Percentiles rank a stretch among this genome's conserved stretches.
phyloP scores from a whole-genome alignment of 2,329 filamentous ascomycete species.

The Ceratocystis colombiana region DNA sequence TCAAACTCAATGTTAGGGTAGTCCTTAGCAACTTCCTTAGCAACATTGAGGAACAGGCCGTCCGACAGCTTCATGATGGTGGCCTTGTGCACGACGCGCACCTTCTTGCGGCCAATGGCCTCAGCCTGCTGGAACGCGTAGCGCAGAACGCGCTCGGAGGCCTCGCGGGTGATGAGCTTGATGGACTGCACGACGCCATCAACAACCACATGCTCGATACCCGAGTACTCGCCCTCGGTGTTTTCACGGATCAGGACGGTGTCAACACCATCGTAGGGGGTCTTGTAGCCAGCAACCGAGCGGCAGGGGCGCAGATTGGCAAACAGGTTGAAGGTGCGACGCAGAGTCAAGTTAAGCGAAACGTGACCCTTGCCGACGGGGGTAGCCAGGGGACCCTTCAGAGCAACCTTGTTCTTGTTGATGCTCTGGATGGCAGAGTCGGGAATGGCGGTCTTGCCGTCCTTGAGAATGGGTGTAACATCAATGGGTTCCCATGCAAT shows the following conservation, averaged over 20 bases:
- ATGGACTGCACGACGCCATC: constrained; percentile 98
- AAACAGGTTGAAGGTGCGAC: constrained; percentile 98
- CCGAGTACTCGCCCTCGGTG: constrained; percentile 98
- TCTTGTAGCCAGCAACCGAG: constrained; percentile 95
- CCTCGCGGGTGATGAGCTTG: constrained; percentile 96
- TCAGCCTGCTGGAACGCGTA: constrained; percentile 98
- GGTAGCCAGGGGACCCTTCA: constrained; percentile 96
- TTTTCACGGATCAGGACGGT: constrained; percentile 98
- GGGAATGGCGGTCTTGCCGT: constrained; percentile 92
- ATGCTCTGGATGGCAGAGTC: constrained; percentile 89
- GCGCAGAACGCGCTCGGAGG: constrained; percentile 87
- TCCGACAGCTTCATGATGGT: constrained; percentile 99
- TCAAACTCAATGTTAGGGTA: constrained; percentile 95
- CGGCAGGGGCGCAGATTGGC: constrained; percentile 97
- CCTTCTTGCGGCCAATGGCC: constrained; percentile 85
- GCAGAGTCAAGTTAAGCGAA: constrained; percentile 95
- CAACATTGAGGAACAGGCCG: constrained; percentile 89
- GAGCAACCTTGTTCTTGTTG: constrained; percentile 87
- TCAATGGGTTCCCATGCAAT: constrained; percentile 97
- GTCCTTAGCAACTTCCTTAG: constrained; percentile 79
- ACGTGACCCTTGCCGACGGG: constrained; percentile 98
- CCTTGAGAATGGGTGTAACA: constrained; percentile 84
- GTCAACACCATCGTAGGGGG: constrained; percentile 92
- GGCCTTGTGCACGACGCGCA: constrained; percentile 97
- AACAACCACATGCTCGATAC: constrained; percentile 96